Evolutionary conservation across 345 rosid species (phyloP).

Genomic region (Syzygium jambos): DNA sequence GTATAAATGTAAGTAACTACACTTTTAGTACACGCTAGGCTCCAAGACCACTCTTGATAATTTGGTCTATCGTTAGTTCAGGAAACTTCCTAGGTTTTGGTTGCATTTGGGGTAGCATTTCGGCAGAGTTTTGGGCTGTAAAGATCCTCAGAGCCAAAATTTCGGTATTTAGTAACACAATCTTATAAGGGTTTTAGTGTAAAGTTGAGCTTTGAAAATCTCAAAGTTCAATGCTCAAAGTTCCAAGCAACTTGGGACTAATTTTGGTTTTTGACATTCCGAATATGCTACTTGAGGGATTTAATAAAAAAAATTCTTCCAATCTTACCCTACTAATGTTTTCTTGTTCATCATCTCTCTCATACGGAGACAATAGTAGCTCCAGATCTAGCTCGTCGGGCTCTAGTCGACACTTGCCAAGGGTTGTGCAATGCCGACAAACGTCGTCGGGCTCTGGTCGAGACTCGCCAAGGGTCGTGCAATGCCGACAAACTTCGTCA

Average conservation of each 20-base stretch:
- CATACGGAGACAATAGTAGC: not conserved
- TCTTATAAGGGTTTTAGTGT: not conserved
- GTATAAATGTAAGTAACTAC: not conserved
- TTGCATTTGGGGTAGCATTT: not conserved
- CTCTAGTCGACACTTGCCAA: not conserved
- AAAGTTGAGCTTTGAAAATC: not conserved
- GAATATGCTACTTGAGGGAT: not conserved
- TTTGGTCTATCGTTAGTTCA: not conserved
- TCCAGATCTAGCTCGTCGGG: not conserved
- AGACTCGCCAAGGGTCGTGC: not conserved
- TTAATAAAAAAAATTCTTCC: not conserved
- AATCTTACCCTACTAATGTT: not conserved
- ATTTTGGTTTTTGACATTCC: not conserved
- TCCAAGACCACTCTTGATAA: not conserved
- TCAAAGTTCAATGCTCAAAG: too few relatives aligned
- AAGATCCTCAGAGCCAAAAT: too few relatives aligned
- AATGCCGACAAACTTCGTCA: fast-evolving
- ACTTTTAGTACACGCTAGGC: not conserved
- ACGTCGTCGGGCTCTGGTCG: not conserved
- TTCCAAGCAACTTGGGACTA: not conserved
- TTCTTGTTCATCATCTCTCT: not conserved
- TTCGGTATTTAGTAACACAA: too few relatives aligned
- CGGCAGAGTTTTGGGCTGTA: not conserved
- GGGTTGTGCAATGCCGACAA: fast-evolving
- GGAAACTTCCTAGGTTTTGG: not conserved